A percentile compares a stretch with the other conserved stretches of the same genome.
phyloP scores from a whole-genome alignment of 2,329 filamentous ascomycete species.

The Pseudocercospora pini-densiflorae region DNA sequence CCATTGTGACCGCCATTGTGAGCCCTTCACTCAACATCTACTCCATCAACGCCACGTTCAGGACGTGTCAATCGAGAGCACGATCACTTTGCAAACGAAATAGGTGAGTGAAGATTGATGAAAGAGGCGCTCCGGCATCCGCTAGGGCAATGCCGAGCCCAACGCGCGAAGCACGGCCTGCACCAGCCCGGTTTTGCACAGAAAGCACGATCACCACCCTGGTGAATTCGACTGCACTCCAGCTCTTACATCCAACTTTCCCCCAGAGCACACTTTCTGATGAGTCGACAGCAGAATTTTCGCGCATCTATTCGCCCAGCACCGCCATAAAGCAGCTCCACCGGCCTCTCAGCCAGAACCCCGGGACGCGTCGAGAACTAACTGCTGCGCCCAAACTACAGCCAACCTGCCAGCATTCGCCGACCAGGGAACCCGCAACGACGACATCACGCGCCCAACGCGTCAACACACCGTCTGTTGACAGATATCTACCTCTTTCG shows the following conservation, averaged over 20 bases:
- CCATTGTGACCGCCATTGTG: neutral
- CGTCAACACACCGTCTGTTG: slow-evolving; percentile 13
- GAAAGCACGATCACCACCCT: neutral
- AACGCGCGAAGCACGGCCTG: neutral
- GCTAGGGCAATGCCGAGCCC: neutral
- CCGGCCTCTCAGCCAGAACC: neutral
- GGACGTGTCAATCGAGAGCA: neutral
- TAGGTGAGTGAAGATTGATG: neutral
- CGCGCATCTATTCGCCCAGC: slow-evolving; percentile 2
- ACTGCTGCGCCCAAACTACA: slow-evolving; percentile 8
- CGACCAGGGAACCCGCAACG: slow-evolving; percentile 20
- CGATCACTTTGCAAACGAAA: neutral
- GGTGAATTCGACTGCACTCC: neutral
- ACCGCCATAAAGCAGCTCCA: slow-evolving; percentile 6
- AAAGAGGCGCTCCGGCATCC: neutral
- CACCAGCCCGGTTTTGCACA: neutral
- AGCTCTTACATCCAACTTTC: slow-evolving; percentile 12
- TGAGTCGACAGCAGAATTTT: slow-evolving; percentile 17
- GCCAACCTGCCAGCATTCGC: slow-evolving; percentile 13
- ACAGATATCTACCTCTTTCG: slow-evolving; percentile 3
- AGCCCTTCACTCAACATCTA: neutral
- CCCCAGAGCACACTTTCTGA: slow-evolving; percentile 9
- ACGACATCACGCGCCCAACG: slow-evolving; percentile 19
- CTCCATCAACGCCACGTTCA: neutral
- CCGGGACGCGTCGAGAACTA: slow-evolving; percentile 10